Percentiles rank a stretch among this genome's conserved stretches.
Evolutionary conservation across 1,139 yeast genomes (phyloP).

Genomic region (Taphrina sp.): DNA sequence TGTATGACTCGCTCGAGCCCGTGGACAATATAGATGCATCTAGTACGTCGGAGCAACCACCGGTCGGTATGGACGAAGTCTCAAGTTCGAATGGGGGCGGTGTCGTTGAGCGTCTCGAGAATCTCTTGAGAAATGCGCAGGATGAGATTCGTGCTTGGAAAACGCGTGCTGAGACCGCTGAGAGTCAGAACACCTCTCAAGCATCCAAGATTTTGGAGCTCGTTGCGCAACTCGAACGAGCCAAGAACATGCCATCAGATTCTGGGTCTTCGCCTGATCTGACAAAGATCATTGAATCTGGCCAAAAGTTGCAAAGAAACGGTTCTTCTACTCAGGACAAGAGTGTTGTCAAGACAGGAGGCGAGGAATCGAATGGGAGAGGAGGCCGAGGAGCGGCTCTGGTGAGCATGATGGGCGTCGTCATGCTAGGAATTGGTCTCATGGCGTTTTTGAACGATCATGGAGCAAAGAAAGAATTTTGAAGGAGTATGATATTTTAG

Average conservation of each 20-base stretch:
- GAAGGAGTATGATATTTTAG: too few relatives aligned
- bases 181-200: neutral
- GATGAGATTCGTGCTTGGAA: conserved; percentile 3
- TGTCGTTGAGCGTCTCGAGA: conserved; percentile 10
- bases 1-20: neutral
- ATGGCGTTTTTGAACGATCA: conserved; percentile 18
- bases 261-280: too few relatives aligned
- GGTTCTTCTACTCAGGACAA: neutral
- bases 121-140: neutral
- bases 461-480: conserved; percentile 14
- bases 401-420: conserved; percentile 27
- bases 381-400: conserved; percentile 25
- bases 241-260: neutral
- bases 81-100: conserved; percentile 10
- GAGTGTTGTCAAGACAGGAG: neutral
- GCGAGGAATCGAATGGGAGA: neutral
- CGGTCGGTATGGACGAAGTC: conserved; percentile 9
- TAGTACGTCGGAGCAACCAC: neutral
- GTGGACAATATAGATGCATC: neutral
- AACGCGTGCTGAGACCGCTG: conserved; percentile 9
- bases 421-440: conserved; percentile 23
- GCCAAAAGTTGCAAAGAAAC: neutral
- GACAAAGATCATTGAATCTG: neutral
- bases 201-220: conserved; percentile 8
- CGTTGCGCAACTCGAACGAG: neutral